Conservation (phyloP, 768 basidiomycete genomes). For the Rubroboletus satanas region DNA sequence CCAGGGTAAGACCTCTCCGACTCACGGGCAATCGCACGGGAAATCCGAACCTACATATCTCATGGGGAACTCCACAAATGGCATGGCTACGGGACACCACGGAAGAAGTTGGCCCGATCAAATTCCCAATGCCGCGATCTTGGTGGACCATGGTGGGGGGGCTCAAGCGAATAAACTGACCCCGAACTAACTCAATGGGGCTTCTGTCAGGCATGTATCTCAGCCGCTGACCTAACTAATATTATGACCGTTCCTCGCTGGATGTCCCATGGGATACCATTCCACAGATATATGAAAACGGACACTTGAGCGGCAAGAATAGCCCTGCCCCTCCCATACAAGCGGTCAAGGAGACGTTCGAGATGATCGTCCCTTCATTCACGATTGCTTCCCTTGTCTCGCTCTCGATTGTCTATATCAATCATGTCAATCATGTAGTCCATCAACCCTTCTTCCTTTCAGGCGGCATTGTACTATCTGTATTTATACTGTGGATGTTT, state of each 20-base stretch:
- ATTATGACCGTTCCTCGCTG: too few relatives aligned
- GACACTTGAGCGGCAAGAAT: too few relatives aligned
- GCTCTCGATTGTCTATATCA: background rate
- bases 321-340: background rate
- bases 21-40: too few relatives aligned
- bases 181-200: background rate
- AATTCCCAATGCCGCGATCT: background rate
- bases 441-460: background rate
- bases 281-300: too few relatives aligned
- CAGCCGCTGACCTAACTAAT: too few relatives aligned
- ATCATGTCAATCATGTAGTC: background rate
- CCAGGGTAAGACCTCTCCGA: background rate
- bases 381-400: conserved; percentile 1
- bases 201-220: background rate
- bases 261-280: too few relatives aligned
- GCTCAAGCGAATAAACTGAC: background rate
- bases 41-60: background rate
- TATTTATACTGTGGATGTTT: conserved; percentile 5
- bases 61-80: background rate
- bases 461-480: background rate
- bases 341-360: background rate
- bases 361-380: background rate
- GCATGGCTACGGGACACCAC: background rate
- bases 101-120: background rate
- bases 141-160: background rate